Conservation (phyloP, 2,329 filamentous ascomycete genomes). For the Fusarium tjaetaba region DNA sequence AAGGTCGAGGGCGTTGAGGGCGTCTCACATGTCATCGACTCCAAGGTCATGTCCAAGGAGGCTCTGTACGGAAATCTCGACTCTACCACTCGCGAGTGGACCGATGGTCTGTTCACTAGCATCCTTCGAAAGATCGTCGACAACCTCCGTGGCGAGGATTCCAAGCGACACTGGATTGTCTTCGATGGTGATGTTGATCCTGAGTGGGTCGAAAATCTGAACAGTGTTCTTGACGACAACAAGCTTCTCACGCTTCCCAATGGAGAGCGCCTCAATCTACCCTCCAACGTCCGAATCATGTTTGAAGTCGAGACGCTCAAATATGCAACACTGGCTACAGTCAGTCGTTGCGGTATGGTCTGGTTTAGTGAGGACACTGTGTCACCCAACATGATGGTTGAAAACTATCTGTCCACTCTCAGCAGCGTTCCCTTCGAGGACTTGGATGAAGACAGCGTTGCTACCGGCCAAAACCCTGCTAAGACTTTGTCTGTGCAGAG, state of each 20-base stretch:
- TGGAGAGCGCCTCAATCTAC: conserved; percentile 95
- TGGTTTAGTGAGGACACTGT: conserved; percentile 99
- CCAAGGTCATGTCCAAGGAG: conserved; percentile 99
- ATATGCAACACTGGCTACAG: conserved; percentile 97
- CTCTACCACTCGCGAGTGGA: conserved; percentile 98
- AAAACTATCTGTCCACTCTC: conserved; percentile 87
- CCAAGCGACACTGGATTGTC: conserved; percentile 98
- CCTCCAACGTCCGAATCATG: conserved; percentile 97
- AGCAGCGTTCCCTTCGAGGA: conserved; percentile 90
- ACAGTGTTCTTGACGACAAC: conserved; percentile 99
- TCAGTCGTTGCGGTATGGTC: conserved; percentile 99
- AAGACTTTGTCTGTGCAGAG: conserved; percentile 83
- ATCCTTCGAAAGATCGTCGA: conserved; percentile 98
- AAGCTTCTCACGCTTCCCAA: conserved; percentile 97
- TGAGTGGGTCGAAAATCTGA: conserved; percentile 99
- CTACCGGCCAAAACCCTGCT: conserved; percentile 77
- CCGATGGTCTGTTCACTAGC: conserved; percentile 96
- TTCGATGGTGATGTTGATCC: conserved; percentile 99
- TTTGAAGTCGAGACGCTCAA: conserved; percentile 99
- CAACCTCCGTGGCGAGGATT: conserved; percentile 95
- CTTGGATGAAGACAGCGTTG: conserved; percentile 88
- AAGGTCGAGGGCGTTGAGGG: conserved; percentile 92
- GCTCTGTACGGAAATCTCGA: conserved; percentile 95
- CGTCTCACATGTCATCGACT: conserved; percentile 96
- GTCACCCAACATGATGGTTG: conserved; percentile 89